A percentile compares a stretch with the other conserved stretches of the same genome.
These are phyloP conservation scores for Starmerella apicola DNA, from an alignment of 805 yeast species.

Conservation along the genomic window DNA sequence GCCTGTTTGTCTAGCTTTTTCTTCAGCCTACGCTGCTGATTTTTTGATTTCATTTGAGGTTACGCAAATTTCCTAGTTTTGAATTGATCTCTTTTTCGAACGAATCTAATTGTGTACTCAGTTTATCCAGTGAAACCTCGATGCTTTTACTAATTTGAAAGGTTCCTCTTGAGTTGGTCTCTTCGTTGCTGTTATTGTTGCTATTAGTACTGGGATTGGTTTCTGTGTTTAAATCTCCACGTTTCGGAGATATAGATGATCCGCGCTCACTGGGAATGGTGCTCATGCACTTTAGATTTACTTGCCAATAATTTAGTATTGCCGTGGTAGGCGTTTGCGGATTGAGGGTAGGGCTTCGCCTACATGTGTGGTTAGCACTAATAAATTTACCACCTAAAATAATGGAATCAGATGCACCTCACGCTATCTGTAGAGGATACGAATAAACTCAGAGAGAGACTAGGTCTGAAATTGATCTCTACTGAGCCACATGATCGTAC, in stretches of 20 bases:
- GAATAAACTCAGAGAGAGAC: conserved; percentile 37
- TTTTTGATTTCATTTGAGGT: conserved; percentile 2
- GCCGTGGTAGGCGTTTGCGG: no score
- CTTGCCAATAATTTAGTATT: no score
- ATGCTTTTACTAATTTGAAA: conserved; percentile 18
- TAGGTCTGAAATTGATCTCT: conserved; percentile 44
- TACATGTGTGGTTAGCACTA: no score
- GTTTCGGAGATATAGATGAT: background rate
- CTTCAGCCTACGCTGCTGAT: conserved; percentile 3
- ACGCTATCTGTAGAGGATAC: conserved; percentile 40
- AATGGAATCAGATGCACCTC: conserved; percentile 16
- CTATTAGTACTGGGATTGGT: no score
- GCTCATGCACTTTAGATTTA: background rate
- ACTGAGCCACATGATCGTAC: conserved; percentile 26
- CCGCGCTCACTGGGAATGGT: background rate
- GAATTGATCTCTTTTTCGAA: conserved; percentile 17
- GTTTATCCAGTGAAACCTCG: conserved; percentile 12
- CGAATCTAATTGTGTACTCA: conserved; percentile 12
- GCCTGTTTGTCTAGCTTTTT: background rate
- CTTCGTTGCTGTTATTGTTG: no score
- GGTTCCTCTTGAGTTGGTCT: conserved; percentile 4
- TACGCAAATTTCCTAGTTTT: conserved; percentile 14
- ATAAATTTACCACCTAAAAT: no score
- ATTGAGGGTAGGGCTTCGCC: no score
- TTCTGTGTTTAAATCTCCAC: background rate